Base-by-base conservation (phyloP, 805 yeast species). In the Blastobotrys chiropterorum region DNA sequence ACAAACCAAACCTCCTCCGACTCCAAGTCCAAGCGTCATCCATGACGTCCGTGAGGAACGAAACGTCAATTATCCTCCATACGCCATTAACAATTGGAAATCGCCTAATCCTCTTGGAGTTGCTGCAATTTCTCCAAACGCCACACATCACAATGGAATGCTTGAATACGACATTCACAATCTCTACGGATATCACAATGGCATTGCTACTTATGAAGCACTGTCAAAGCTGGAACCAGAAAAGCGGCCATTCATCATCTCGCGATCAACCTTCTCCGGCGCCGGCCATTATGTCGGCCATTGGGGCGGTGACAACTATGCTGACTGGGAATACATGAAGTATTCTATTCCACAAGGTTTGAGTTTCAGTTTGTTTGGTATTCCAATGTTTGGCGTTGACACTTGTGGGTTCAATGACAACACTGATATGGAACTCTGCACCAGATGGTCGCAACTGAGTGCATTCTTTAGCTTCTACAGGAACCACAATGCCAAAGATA, bases 241-340 rank as follows among this genome's bases (percentile, higher is more conserved):
- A 45, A 75, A 80, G 51, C 76, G 98, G 54, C 98, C 97, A 3
- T 92, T 92, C 60, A 69, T 92, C 14, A 73, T 92, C 47, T 86
- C 97, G 0, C 74, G 98, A 56, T 76, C 97, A 0, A 90, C 79
- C 65, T 92, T 76, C 65, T 77, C 97, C 0, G 98, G 98, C 0
- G 86, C 96, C 2, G 97, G 90, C 67, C 75, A 89, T 59, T 76
- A 92, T 0, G 81, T 92, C 0, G 96, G 97, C 0, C 83, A 86
- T 79, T 92, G 97, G 98, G 87, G 96, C 0, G 98, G 98, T 46
- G 98, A 92, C 67, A 92, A 90, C 67, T 83, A 80, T 76, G 86
- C 96, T 1, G 82, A 77, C 58, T 92, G 98, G 98, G 90, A 83
- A 54, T 85, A 88, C 61, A 72, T 92, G 56, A 74, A 75, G 56